Conservation (phyloP, 129 eudicot genomes). For the Tagetes patula region DNA sequence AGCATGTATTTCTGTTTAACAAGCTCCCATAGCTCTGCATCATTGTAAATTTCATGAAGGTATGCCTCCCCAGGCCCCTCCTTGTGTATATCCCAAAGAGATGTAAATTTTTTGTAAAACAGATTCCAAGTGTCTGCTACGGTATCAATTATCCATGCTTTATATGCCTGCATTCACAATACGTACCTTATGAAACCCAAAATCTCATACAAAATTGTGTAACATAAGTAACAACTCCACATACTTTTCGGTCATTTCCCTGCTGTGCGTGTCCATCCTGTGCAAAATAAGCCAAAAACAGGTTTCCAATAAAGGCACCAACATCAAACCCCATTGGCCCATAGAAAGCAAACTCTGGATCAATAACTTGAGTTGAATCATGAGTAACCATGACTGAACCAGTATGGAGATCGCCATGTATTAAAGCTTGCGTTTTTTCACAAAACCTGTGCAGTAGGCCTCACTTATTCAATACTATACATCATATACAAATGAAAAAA, state of each 20-base stretch:
- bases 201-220: background rate
- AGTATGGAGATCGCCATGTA: conserved; percentile 96
- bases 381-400: conserved; percentile 91
- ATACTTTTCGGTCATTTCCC: conserved; percentile 61
- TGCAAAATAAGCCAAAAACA: conserved; percentile 76
- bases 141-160: conserved; percentile 74
- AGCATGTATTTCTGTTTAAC: conserved; percentile 68
- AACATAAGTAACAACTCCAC: background rate
- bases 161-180: conserved; percentile 51
- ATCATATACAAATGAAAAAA: conserved; percentile 6
- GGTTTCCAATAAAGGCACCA: conserved; percentile 90
- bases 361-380: conserved; percentile 89
- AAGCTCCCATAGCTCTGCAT: conserved; percentile 54
- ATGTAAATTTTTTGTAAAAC: conserved; percentile 65
- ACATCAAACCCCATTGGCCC: conserved; percentile 94
- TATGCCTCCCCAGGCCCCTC: conserved; percentile 90
- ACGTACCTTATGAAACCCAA: conserved; percentile 2
- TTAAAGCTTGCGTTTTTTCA: conserved; percentile 85
- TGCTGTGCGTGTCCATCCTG: conserved; percentile 81
- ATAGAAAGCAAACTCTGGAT: conserved; percentile 94
- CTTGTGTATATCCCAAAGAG: conserved; percentile 90
- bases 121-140: conserved; percentile 84
- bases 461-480: conserved; percentile 10
- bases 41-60: conserved; percentile 70
- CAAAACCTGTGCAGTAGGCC: conserved; percentile 62